Evolutionary conservation across 257 asterid genomes (phyloP).

Genomic region (Knoxia roxburghii): DNA sequence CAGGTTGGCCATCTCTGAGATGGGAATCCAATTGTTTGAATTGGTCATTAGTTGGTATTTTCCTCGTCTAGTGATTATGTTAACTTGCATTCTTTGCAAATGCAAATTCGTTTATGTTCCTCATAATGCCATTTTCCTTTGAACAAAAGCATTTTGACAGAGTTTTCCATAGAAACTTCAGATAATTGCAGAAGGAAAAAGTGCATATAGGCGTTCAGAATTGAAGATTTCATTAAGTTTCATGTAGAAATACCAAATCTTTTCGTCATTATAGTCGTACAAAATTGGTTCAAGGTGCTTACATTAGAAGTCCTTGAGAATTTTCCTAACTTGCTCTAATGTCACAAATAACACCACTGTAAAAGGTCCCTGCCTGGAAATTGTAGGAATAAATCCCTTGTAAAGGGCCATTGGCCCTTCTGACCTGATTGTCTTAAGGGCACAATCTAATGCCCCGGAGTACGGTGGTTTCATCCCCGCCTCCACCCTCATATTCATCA

Average conservation of each 20-base stretch:
- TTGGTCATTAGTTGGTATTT: constrained; percentile 15
- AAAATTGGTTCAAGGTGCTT: background rate
- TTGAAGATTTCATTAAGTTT: too few relatives aligned
- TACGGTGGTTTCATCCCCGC: constrained; percentile 46
- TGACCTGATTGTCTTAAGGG: constrained; percentile 45
- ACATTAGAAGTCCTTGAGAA: constrained; percentile 40
- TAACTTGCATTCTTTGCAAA: constrained; percentile 3
- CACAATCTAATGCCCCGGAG: constrained; percentile 54
- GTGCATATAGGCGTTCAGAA: too few relatives aligned
- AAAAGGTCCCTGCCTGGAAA: constrained; percentile 51
- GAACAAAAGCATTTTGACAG: too few relatives aligned
- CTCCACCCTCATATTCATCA: constrained; percentile 64
- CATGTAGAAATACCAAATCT: background rate
- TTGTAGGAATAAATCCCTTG: constrained; percentile 50
- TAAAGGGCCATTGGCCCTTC: constrained; percentile 59
- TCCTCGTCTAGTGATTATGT: background rate
- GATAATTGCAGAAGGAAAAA: too few relatives aligned
- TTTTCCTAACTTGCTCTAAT: constrained; percentile 52
- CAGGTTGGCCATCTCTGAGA: constrained; percentile 14
- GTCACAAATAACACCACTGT: constrained; percentile 46
- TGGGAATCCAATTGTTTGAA: constrained; percentile 13
- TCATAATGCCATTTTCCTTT: constrained; percentile 3
- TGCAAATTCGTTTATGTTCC: background rate
- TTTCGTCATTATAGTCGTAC: background rate
- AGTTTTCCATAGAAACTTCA: too few relatives aligned